phyloP scores from a whole-genome alignment of 208 protist genomes.

The Trichomonas tenax region DNA sequence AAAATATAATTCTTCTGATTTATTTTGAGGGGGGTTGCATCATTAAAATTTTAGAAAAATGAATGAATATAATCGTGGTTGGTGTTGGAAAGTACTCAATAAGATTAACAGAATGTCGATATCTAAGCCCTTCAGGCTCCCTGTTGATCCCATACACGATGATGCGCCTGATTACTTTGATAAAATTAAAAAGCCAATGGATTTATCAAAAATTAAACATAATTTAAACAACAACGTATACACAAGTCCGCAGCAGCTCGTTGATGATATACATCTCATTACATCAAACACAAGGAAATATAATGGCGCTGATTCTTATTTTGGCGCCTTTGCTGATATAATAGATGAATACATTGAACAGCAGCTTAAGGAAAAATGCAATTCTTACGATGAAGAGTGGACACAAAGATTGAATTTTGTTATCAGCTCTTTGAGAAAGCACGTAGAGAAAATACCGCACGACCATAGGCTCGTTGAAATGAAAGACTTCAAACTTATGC shows the following conservation, averaged over 20 bases:
- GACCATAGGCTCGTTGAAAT: too few species aligned
- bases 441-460: neutral
- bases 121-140: neutral
- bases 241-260: neutral
- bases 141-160: neutral
- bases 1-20: too few species aligned
- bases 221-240: neutral
- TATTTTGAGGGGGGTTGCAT: too few species aligned
- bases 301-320: neutral
- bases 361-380: neutral
- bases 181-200: constrained; percentile 20
- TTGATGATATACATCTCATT: neutral
- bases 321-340: neutral
- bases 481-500: too few species aligned
- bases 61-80: neutral
- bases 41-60: too few species aligned
- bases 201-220: neutral
- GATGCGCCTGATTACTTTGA: neutral
- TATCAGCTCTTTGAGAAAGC: neutral
- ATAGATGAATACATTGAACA: neutral
- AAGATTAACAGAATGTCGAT: neutral
- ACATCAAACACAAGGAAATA: neutral
- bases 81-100: neutral
- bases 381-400: neutral
- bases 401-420: neutral